These are phyloP conservation scores for Candida taoyuanica DNA, from an alignment of 805 yeast species.

Conservation along the genomic window DNA sequence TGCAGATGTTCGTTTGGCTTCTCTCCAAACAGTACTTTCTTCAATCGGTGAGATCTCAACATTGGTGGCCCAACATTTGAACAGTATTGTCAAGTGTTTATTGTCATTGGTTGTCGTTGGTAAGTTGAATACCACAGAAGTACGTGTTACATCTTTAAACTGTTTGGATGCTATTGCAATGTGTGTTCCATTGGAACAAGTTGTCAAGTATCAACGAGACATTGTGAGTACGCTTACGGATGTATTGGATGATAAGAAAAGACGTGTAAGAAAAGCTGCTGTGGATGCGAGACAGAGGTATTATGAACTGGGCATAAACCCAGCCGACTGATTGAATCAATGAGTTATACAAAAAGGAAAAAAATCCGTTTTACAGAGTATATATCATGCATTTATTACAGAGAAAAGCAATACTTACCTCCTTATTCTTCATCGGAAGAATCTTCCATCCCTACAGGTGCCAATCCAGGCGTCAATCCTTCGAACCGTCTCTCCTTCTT, in stretches of 20 bases:
- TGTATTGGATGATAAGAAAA: slow-evolving; percentile 66
- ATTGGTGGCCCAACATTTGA: slow-evolving; percentile 48
- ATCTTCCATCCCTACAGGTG: slow-evolving; percentile 68
- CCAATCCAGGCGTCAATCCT: slow-evolving; percentile 82
- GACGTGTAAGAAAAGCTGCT: slow-evolving; percentile 71
- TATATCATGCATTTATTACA: too few species aligned
- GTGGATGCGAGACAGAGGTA: slow-evolving; percentile 76
- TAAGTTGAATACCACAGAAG: slow-evolving; percentile 38
- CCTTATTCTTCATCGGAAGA: slow-evolving; percentile 33
- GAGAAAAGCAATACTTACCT: too few species aligned
- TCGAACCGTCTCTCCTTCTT: slow-evolving; percentile 34
- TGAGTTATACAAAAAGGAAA: too few species aligned
- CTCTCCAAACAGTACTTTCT: slow-evolving; percentile 54
- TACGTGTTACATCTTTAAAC: slow-evolving; percentile 52
- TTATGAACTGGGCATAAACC: slow-evolving; percentile 46
- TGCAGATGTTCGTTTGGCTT: slow-evolving; percentile 49
- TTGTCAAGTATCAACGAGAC: slow-evolving; percentile 44
- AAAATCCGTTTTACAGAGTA: too few species aligned
- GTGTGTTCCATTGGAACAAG: slow-evolving; percentile 33
- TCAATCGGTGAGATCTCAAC: slow-evolving; percentile 52
- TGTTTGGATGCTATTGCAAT: slow-evolving; percentile 48
- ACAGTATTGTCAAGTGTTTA: too few species aligned
- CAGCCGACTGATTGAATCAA: slow-evolving; percentile 28
- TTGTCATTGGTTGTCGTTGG: slow-evolving; percentile 17
- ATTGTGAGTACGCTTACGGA: slow-evolving; percentile 43